Conservation (phyloP, 805 yeast species). For the Scheffersomyces coipomensis region DNA sequence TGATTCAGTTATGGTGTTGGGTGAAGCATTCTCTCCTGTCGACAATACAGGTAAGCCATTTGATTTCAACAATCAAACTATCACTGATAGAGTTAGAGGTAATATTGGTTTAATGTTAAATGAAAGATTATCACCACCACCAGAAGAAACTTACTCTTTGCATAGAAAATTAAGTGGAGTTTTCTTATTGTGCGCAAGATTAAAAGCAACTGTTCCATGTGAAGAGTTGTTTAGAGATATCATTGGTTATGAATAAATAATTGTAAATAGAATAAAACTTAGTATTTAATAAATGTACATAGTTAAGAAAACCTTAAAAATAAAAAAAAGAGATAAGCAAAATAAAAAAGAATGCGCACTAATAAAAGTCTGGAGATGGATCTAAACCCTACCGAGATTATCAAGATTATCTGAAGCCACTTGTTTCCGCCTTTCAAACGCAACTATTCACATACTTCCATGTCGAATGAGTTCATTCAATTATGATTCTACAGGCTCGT, state of each 20-base stretch:
- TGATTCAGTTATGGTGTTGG: constrained; percentile 84
- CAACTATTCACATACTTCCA: too few relatives aligned
- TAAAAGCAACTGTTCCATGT: constrained; percentile 82
- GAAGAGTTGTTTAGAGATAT: constrained; percentile 72
- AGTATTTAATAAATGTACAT: not conserved
- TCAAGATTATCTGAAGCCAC: too few relatives aligned
- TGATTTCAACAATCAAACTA: constrained; percentile 82
- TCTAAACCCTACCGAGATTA: too few relatives aligned
- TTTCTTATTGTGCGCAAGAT: constrained; percentile 80
- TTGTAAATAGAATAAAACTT: not conserved
- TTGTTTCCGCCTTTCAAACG: too few relatives aligned
- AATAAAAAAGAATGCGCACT: too few relatives aligned
- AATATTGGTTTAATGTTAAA: constrained; percentile 87
- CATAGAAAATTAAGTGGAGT: constrained; percentile 96
- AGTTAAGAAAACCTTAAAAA: too few relatives aligned
- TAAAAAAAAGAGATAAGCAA: too few relatives aligned
- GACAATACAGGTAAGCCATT: constrained; percentile 50
- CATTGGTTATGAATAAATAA: constrained; percentile 48
- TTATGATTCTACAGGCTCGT: too few relatives aligned
- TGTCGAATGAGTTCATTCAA: too few relatives aligned
- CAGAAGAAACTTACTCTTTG: constrained; percentile 96
- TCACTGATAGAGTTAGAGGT: constrained; percentile 87
- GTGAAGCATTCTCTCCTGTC: constrained; percentile 81
- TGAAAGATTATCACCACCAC: constrained; percentile 94
- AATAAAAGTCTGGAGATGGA: too few relatives aligned